Evolutionary conservation across 169 alveolate species (phyloP).

Genomic region (Eimeria praecox): DNA sequence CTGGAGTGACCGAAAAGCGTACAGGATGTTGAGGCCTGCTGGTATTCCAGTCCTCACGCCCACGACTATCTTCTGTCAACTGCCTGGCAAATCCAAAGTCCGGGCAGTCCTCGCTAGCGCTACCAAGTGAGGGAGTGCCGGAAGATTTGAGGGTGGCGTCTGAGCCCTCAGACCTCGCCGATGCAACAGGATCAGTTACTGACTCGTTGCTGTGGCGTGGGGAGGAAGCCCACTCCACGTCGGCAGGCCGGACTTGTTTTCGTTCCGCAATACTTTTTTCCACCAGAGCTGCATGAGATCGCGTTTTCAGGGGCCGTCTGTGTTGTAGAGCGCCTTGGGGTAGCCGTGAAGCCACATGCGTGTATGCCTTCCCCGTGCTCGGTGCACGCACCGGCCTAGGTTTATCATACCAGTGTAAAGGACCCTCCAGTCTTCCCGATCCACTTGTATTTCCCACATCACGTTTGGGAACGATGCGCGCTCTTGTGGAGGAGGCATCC

Average conservation of each 20-base stretch:
- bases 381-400: constrained; percentile 50
- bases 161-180: constrained; percentile 63
- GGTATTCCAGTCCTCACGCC: background rate
- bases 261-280: background rate
- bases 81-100: background rate
- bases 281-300: background rate
- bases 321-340: constrained; percentile 63
- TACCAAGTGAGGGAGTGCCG: constrained; percentile 7
- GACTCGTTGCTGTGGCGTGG: background rate
- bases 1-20: constrained; percentile 7
- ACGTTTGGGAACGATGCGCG: background rate
- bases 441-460: constrained; percentile 24
- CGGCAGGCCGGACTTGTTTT: background rate
- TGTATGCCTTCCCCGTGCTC: constrained; percentile 50
- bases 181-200: constrained; percentile 25
- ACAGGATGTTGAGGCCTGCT: background rate
- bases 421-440: background rate
- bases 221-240: background rate
- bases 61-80: background rate
- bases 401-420: constrained; percentile 33
- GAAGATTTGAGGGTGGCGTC: background rate
- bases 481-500: background rate
- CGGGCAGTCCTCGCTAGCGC: background rate
- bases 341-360: constrained; percentile 72
- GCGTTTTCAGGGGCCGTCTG: constrained; percentile 24